Evolutionary conservation across 139 green algal species (phyloP).

Genomic region (Penium margaritaceum): DNA sequence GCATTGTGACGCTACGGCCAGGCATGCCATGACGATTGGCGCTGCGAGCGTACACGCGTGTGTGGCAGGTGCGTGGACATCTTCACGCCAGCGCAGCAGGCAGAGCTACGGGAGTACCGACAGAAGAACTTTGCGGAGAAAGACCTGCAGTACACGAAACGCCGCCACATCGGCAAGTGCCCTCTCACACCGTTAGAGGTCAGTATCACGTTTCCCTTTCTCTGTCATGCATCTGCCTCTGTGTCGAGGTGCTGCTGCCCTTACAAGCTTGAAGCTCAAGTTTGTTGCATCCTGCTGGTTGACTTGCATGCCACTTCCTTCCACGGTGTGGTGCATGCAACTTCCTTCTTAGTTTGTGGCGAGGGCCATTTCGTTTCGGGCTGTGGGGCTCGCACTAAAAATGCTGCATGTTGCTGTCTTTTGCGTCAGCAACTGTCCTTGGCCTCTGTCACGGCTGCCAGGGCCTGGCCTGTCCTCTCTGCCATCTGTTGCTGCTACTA

Average conservation of each 20-base stretch:
- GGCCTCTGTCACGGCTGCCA: no score
- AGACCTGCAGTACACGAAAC: neutral
- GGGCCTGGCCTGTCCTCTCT: neutral
- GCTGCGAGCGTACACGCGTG: no score
- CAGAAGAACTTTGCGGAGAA: constrained; percentile 28
- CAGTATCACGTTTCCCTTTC: neutral
- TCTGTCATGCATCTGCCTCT: neutral
- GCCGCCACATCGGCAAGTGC: constrained; percentile 25
- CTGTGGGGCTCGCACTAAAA: no score
- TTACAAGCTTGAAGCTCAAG: neutral
- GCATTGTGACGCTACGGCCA: neutral
- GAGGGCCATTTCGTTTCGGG: no score
- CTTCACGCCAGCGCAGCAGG: constrained; percentile 19
- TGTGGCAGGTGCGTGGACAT: constrained; percentile 28
- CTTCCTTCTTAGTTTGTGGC: neutral
- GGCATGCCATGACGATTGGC: no score
- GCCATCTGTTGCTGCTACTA: neutral
- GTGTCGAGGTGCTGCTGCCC: neutral
- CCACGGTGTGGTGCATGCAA: neutral
- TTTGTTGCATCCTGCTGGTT: neutral
- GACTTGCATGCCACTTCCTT: neutral
- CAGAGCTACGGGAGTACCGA: constrained; percentile 5
- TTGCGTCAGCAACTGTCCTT: no score
- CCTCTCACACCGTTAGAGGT: constrained; percentile 34
- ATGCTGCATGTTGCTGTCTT: no score